Conservation (phyloP, 2,329 filamentous ascomycete genomes). For the Colletotrichum simmondsii region DNA sequence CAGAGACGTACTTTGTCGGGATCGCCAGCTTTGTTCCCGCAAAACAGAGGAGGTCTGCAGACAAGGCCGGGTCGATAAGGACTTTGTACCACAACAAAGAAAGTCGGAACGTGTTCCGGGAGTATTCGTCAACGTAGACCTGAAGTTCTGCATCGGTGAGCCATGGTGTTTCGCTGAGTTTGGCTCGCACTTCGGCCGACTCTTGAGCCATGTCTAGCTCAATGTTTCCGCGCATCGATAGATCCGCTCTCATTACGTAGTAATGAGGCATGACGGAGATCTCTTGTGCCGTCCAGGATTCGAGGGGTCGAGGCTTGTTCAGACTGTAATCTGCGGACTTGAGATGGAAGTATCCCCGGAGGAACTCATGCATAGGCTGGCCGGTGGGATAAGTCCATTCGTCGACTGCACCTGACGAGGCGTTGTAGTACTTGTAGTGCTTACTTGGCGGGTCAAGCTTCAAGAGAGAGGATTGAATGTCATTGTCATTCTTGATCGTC, state of each 20-base stretch:
- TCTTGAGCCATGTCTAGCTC: slow-evolving; percentile 46
- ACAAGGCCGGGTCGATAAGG: slow-evolving; percentile 57
- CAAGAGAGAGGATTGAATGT: slow-evolving; percentile 68
- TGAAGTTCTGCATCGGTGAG: slow-evolving; percentile 66
- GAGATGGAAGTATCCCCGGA: slow-evolving; percentile 75
- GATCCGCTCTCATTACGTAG: slow-evolving; percentile 71
- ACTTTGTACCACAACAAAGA: slow-evolving; percentile 76
- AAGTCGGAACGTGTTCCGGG: slow-evolving; percentile 72
- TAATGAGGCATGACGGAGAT: slow-evolving; percentile 72
- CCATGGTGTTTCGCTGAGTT: slow-evolving; percentile 52
- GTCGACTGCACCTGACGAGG: slow-evolving; percentile 59
- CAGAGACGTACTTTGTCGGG: slow-evolving; percentile 70
- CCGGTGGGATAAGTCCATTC: slow-evolving; percentile 42
- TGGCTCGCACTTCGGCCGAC: background rate
- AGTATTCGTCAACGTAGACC: slow-evolving; percentile 71
- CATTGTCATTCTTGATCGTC: slow-evolving; percentile 32
- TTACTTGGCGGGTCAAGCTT: slow-evolving; percentile 67
- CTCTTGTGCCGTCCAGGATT: slow-evolving; percentile 66
- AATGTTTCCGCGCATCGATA: slow-evolving; percentile 70
- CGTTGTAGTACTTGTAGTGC: slow-evolving; percentile 78
- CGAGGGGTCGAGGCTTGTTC: slow-evolving; percentile 64
- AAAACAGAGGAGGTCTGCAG: slow-evolving; percentile 66
- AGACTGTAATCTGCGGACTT: slow-evolving; percentile 71
- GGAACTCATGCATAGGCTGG: slow-evolving; percentile 60
- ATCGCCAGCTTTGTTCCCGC: slow-evolving; percentile 70